These are phyloP conservation scores for Mollisiaceae sp. DNA, from an alignment of 2,329 filamentous ascomycete genomes.

Conservation along the genomic window DNA sequence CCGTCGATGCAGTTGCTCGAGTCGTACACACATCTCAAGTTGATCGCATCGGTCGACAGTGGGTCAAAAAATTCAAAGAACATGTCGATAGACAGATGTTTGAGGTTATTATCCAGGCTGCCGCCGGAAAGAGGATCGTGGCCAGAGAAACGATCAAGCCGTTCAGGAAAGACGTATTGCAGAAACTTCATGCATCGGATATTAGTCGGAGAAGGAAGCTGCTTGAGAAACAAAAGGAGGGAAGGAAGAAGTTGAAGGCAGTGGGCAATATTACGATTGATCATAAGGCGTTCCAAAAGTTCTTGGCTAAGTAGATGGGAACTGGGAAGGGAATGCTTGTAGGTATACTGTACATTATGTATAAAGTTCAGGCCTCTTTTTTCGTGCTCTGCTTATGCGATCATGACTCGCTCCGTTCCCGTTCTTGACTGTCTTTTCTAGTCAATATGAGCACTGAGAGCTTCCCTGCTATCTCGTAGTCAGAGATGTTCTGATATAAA, in stretches of 20 bases:
- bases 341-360: constrained; percentile 10
- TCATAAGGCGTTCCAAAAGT: constrained; percentile 92
- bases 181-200: constrained; percentile 92
- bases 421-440: neutral
- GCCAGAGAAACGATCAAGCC: constrained; percentile 95
- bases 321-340: neutral
- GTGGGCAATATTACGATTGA: constrained; percentile 96
- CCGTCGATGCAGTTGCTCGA: constrained; percentile 93
- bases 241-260: constrained; percentile 82
- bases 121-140: constrained; percentile 80
- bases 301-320: constrained; percentile 73
- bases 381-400: neutral
- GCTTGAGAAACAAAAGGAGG: constrained; percentile 95
- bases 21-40: constrained; percentile 85
- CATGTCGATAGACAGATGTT: constrained; percentile 98
- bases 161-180: constrained; percentile 92
- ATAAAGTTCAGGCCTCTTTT: neutral
- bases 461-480: neutral
- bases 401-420: neutral
- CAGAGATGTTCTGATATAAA: neutral
- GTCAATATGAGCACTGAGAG: neutral
- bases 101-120: constrained; percentile 93
- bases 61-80: constrained; percentile 96
- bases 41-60: constrained; percentile 79
- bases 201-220: constrained; percentile 82